phyloP scores from a whole-genome alignment of 441 rosid genomes.

The Jatropha podagrica region DNA sequence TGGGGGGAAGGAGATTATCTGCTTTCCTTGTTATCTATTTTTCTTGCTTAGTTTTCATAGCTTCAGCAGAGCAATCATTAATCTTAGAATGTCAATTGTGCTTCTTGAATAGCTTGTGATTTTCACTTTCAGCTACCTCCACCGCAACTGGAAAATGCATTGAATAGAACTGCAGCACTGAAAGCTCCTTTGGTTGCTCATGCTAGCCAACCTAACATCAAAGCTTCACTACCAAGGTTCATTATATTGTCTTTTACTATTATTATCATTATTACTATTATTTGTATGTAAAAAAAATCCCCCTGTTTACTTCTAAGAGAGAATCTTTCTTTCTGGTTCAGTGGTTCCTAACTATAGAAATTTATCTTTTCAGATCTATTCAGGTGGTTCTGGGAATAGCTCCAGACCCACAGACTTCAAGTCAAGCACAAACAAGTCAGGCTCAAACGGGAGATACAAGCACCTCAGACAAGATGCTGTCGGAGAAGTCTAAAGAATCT shows the following conservation, averaged over 20 bases:
- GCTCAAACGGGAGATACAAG: constrained; percentile 57
- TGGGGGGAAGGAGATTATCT: neutral
- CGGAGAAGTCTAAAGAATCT: constrained; percentile 59
- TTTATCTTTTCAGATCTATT: constrained; percentile 56
- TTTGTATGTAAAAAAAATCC: neutral
- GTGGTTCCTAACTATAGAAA: constrained; percentile 9
- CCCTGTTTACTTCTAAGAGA: neutral
- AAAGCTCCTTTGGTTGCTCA: constrained; percentile 82
- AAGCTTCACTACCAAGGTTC: constrained; percentile 87
- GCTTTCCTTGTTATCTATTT: neutral
- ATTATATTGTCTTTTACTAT: neutral
- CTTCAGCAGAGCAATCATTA: neutral
- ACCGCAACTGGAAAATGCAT: constrained; percentile 87
- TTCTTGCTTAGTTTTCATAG: neutral
- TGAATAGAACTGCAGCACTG: constrained; percentile 63
- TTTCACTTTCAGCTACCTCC: constrained; percentile 79
- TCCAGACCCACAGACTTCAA: constrained; percentile 58
- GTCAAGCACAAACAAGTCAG: constrained; percentile 52
- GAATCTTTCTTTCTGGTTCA: neutral
- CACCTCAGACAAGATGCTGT: constrained; percentile 44
- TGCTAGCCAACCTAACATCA: constrained; percentile 83
- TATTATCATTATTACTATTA: neutral
- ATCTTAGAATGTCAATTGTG: neutral
- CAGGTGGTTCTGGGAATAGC: constrained; percentile 79
- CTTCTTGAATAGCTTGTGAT: neutral